Evolutionary conservation across 208 protist genomes (phyloP).

Genomic region (Crithidia fasciculata): DNA sequence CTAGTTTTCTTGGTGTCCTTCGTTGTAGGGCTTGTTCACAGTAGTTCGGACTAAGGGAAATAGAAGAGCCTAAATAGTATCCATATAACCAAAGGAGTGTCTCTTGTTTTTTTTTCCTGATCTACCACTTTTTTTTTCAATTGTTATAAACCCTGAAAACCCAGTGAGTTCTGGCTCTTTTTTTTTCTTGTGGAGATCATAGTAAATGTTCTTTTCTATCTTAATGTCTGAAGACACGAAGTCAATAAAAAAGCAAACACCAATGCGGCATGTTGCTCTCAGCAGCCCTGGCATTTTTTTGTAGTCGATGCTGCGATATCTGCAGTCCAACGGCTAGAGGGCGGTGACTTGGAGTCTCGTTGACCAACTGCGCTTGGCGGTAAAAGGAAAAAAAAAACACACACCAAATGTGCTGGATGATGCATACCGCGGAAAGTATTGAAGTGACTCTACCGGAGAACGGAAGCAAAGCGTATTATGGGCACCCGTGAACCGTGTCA

Average conservation of each 20-base stretch:
- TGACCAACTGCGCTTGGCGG: background rate
- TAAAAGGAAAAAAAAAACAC: background rate
- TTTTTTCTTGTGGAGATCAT: constrained; percentile 3
- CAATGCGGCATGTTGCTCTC: background rate
- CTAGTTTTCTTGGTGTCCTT: background rate
- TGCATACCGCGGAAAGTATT: background rate
- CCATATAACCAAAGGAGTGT: background rate
- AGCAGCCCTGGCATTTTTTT: background rate
- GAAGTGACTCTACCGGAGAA: too few relatives aligned
- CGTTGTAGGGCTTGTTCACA: constrained; percentile 9
- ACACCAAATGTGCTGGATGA: background rate
- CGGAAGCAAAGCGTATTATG: too few relatives aligned
- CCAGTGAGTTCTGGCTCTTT: background rate
- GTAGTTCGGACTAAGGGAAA: constrained; percentile 2
- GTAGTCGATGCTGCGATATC: background rate
- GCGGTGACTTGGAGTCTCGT: background rate
- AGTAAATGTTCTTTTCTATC: constrained; percentile 3
- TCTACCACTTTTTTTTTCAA: constrained; percentile 19
- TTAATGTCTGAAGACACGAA: background rate
- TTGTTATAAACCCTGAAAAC: background rate
- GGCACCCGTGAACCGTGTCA: too few relatives aligned
- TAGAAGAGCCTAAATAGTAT: constrained; percentile 9
- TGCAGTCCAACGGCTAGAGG: background rate
- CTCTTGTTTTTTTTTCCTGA: constrained; percentile 17
- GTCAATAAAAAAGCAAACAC: background rate